phyloP scores from a whole-genome alignment of 176 grass and related monocot species.

The Carex pumila region DNA sequence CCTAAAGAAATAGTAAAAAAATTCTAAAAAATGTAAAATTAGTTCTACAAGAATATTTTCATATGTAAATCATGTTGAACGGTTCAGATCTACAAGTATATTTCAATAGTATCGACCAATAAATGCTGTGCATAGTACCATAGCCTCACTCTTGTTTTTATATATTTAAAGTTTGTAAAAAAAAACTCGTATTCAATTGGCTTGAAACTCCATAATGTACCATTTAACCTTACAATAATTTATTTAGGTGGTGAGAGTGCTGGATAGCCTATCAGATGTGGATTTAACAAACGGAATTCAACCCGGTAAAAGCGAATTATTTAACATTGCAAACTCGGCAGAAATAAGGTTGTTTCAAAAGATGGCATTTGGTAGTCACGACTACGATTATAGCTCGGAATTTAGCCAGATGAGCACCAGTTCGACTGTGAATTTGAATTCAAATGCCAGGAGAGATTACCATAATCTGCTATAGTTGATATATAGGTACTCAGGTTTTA shows the following conservation, averaged over 20 bases:
- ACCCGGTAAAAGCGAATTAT: constrained; percentile 68
- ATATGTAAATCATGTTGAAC: too few relatives aligned
- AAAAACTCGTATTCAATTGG: not conserved
- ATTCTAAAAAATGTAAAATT: too few relatives aligned
- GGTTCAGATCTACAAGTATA: too few relatives aligned
- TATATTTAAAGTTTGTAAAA: not conserved
- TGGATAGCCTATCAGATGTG: constrained; percentile 64
- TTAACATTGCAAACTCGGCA: constrained; percentile 66
- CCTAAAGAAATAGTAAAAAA: too few relatives aligned
- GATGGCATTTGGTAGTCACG: constrained; percentile 60
- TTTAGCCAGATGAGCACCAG: constrained; percentile 53
- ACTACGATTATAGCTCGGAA: constrained; percentile 41
- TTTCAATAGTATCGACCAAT: too few relatives aligned
- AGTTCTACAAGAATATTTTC: too few relatives aligned
- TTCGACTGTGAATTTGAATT: constrained; percentile 6
- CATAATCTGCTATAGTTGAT: constrained; percentile 7
- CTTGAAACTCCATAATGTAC: not conserved
- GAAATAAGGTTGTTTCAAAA: constrained; percentile 74
- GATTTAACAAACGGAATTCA: constrained; percentile 79
- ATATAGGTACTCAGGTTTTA: constrained; percentile 4
- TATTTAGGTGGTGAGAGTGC: constrained; percentile 64
- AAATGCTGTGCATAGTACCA: too few relatives aligned
- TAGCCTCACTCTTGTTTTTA: not conserved
- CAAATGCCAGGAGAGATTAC: constrained; percentile 6
- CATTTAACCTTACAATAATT: not conserved